Evolutionary conservation across 148 eudicot species (phyloP).

Genomic region (Amaranthus hypochondriacus): DNA sequence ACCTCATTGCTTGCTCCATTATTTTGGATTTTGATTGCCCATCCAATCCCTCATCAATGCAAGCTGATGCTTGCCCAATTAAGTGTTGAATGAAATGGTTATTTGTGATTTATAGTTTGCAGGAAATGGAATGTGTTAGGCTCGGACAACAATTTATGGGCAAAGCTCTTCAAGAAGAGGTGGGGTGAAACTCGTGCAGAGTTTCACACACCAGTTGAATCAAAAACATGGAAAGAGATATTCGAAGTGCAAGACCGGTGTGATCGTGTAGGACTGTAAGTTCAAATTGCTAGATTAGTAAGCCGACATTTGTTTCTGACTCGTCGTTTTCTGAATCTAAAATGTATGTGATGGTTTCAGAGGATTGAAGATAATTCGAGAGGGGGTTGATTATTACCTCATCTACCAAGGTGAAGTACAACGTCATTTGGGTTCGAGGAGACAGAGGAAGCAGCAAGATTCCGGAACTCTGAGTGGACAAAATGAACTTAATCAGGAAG

Average conservation of each 20-base stretch:
- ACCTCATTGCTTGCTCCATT: too few species aligned
- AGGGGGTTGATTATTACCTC: conserved; percentile 66
- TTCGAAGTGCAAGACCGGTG: conserved; percentile 80
- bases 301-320: not conserved
- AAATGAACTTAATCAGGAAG: conserved; percentile 17
- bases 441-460: conserved; percentile 18
- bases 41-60: too few species aligned
- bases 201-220: conserved; percentile 45
- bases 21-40: too few species aligned
- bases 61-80: too few species aligned
- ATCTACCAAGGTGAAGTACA: conserved; percentile 66
- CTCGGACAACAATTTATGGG: conserved; percentile 67
- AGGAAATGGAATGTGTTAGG: conserved; percentile 76
- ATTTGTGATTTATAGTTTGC: conserved; percentile 47
- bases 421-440: conserved; percentile 61
- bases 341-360: conserved; percentile 28
- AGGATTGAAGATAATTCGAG: conserved; percentile 71
- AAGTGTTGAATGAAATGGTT: conserved; percentile 18
- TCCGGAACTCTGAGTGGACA: conserved; percentile 12
- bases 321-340: not conserved
- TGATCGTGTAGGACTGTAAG: conserved; percentile 86
- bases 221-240: conserved; percentile 71
- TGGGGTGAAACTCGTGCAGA: conserved; percentile 65
- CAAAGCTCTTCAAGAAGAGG: conserved; percentile 52
- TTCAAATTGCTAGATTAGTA: not conserved